A percentile compares a stretch with the other conserved stretches of the same genome.
Evolutionary conservation across 2,329 filamentous ascomycete species (phyloP).

Genomic region (Meredithiella fracta): DNA sequence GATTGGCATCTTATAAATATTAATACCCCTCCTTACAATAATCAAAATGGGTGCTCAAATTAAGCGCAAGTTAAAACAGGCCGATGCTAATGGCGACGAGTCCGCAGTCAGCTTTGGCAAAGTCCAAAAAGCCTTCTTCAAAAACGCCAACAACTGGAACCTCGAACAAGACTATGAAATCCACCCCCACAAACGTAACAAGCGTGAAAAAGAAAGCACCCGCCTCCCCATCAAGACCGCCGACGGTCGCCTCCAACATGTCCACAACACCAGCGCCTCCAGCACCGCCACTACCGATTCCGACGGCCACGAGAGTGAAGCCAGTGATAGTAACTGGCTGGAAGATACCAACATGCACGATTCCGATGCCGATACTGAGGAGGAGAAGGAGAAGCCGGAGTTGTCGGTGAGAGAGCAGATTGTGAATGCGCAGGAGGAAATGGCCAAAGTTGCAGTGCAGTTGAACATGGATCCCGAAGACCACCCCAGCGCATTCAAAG

Average conservation of each 20-base stretch:
- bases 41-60: constrained; percentile 8
- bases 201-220: constrained; percentile 53
- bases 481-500: constrained; percentile 63
- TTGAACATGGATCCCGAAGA: constrained; percentile 92
- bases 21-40: neutral
- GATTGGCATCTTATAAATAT: neutral
- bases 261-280: constrained; percentile 37
- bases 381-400: constrained; percentile 37
- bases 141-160: constrained; percentile 68
- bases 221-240: constrained; percentile 75
- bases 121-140: constrained; percentile 50
- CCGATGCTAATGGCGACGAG: constrained; percentile 5
- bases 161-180: constrained; percentile 84
- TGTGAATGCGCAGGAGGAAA: constrained; percentile 72
- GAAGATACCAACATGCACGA: constrained; percentile 38
- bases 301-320: constrained; percentile 35
- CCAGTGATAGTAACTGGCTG: constrained; percentile 40
- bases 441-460: constrained; percentile 63
- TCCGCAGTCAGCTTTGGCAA: constrained; percentile 21
- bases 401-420: constrained; percentile 67
- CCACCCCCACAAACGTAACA: constrained; percentile 56
- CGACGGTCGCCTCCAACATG: constrained; percentile 53
- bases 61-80: constrained; percentile 11
- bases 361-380: constrained; percentile 33
- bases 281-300: constrained; percentile 47